Evolutionary conservation across 106 monocot genomes (phyloP), one percentile per base, ranked within the genome.

Genomic region (Cymbidium sinense): DNA sequence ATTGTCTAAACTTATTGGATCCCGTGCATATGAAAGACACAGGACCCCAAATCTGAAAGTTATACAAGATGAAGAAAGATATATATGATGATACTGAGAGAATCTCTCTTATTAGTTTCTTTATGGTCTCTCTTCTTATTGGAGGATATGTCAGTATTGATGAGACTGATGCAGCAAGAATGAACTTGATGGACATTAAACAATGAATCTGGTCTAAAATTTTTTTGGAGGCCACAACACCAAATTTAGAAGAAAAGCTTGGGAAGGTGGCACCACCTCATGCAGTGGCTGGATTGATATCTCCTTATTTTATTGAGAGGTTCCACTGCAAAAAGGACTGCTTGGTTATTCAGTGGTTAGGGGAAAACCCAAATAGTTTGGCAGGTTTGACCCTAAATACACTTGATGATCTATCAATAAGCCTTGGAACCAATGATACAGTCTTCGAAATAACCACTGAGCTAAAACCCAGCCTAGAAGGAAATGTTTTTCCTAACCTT

Each of bases 151-250:
- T n/a, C n/a, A n/a, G n/a, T n/a, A n/a, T n/a, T n/a, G n/a, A n/a
- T n/a, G n/a, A n/a, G n/a, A n/a, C n/a, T n/a, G n/a, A n/a, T n/a
- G n/a, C 80, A 77, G 89, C 96, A 41, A 89, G 96, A 28, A 96
- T 96, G 96, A 96, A 93, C 75, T 82, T 96, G 77, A 93, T 96
- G 96, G 93, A 96, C 80, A 77, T 93, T 77, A 96, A 81, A 71
- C 73, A 83, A 25, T 79, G 91, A 13, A 30, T 69, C 20, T 96
- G 96, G 96, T 91, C 89, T 28, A 88, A 91, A 34, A 77, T 82
- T 82, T 80, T 73, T 77, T 85, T 96, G 61, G 87, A 96, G 89
- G 93, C 93, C 27, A 21, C 73, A n/a, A n/a, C n/a, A n/a, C n/a
- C n/a, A n/a, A n/a, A n/a, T n/a, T n/a, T n/a, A n/a, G n/a, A n/a